phyloP scores from a whole-genome alignment of 257 asterid species.

The Datura wrightii region DNA sequence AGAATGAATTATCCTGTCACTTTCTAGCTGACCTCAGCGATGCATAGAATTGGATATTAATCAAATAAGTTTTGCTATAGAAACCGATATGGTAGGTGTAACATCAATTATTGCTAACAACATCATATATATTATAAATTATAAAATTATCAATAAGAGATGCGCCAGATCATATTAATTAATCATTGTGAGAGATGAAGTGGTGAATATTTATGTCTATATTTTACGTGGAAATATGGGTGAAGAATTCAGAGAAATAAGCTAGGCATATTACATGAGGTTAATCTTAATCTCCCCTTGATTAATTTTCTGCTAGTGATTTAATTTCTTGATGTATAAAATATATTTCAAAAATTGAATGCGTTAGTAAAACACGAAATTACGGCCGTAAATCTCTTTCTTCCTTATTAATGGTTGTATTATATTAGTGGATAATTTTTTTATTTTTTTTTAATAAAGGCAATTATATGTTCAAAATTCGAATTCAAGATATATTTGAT shows the following conservation, averaged over 20 bases:
- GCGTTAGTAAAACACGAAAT: too few species aligned
- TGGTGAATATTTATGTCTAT: neutral
- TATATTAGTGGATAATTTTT: too few species aligned
- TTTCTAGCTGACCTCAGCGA: neutral
- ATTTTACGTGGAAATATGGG: neutral
- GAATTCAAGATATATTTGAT: too few species aligned
- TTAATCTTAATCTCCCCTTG: conserved; percentile 2
- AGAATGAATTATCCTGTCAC: neutral
- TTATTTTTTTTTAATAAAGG: too few species aligned
- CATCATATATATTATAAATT: neutral
- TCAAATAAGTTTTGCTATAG: neutral
- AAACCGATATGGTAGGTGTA: neutral
- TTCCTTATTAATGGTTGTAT: too few species aligned
- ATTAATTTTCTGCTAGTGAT: neutral
- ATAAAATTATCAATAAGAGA: neutral
- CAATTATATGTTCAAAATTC: too few species aligned
- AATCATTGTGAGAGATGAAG: too few species aligned
- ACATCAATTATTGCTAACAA: neutral
- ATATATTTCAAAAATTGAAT: too few species aligned
- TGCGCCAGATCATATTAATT: neutral
- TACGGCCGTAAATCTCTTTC: too few species aligned
- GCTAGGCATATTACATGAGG: neutral
- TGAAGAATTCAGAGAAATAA: neutral
- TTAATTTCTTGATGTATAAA: neutral
- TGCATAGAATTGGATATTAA: neutral